Conservation (phyloP, 2,329 filamentous ascomycete genomes). For the Penicillium sp. region DNA sequence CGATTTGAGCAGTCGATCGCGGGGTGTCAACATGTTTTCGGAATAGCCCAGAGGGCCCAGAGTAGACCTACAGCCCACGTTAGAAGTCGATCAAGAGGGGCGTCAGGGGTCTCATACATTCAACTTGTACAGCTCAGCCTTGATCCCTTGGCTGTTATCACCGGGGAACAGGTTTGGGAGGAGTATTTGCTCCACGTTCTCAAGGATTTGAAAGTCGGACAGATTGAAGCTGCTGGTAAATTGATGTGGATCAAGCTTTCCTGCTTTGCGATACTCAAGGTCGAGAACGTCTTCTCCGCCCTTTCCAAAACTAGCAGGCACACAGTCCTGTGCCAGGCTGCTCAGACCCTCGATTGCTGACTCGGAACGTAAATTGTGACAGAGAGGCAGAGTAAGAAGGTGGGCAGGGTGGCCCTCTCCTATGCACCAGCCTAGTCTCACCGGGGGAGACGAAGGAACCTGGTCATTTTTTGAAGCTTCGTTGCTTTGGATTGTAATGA, state of each 20-base stretch:
- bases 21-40: slow-evolving; percentile 57
- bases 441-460: neutral
- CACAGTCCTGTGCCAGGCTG: slow-evolving; percentile 34
- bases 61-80: slow-evolving; percentile 47
- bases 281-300: slow-evolving; percentile 52
- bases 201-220: slow-evolving; percentile 55
- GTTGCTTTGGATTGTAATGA: neutral
- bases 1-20: slow-evolving; percentile 51
- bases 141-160: slow-evolving; percentile 30
- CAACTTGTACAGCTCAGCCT: slow-evolving; percentile 59
- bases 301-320: slow-evolving; percentile 53
- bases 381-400: neutral
- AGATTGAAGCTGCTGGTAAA: slow-evolving; percentile 57
- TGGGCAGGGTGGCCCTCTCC: neutral
- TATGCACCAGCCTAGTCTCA: neutral
- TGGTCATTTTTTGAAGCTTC: too few species aligned
- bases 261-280: slow-evolving; percentile 55
- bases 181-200: slow-evolving; percentile 51
- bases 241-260: slow-evolving; percentile 48
- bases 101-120: slow-evolving; percentile 38
- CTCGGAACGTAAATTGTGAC: neutral
- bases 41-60: slow-evolving; percentile 53
- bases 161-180: slow-evolving; percentile 30
- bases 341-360: neutral
- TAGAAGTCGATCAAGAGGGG: neutral